Evolutionary conservation across 2,329 filamentous ascomycete genomes (phyloP).

Genomic region (Clarireedia paspali): DNA sequence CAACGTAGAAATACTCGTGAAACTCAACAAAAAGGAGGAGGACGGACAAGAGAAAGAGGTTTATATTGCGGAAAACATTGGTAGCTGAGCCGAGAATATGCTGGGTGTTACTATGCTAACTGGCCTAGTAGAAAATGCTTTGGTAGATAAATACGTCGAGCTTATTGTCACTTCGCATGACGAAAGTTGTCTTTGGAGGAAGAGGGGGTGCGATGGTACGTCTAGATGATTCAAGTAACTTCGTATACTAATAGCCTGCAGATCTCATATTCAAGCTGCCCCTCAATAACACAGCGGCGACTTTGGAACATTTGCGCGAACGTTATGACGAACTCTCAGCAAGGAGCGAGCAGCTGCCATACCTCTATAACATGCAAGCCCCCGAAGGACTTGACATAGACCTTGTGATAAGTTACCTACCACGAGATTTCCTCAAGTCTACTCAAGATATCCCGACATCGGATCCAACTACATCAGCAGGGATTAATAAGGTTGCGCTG

Average conservation of each 20-base stretch:
- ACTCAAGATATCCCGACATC: background rate
- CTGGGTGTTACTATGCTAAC: constrained; percentile 21
- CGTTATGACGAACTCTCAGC: constrained; percentile 58
- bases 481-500: constrained; percentile 55
- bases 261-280: constrained; percentile 54
- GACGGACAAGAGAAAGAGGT: constrained; percentile 48
- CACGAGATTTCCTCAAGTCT: constrained; percentile 38
- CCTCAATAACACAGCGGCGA: constrained; percentile 52
- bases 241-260: constrained; percentile 24
- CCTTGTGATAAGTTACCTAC: constrained; percentile 41
- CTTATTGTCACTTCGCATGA: constrained; percentile 69
- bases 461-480: background rate
- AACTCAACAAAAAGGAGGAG: constrained; percentile 55
- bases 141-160: constrained; percentile 69
- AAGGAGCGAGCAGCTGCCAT: constrained; percentile 49
- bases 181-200: constrained; percentile 79
- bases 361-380: constrained; percentile 49
- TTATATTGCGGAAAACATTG: constrained; percentile 52
- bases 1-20: constrained; percentile 75
- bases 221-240: constrained; percentile 22
- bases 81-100: constrained; percentile 29
- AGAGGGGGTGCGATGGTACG: constrained; percentile 76
- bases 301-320: constrained; percentile 49
- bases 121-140: constrained; percentile 43
- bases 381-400: constrained; percentile 47